These are phyloP conservation scores for Gloeophyllum trabeum DNA, from an alignment of 768 basidiomycete genomes.

Conservation along the genomic window DNA sequence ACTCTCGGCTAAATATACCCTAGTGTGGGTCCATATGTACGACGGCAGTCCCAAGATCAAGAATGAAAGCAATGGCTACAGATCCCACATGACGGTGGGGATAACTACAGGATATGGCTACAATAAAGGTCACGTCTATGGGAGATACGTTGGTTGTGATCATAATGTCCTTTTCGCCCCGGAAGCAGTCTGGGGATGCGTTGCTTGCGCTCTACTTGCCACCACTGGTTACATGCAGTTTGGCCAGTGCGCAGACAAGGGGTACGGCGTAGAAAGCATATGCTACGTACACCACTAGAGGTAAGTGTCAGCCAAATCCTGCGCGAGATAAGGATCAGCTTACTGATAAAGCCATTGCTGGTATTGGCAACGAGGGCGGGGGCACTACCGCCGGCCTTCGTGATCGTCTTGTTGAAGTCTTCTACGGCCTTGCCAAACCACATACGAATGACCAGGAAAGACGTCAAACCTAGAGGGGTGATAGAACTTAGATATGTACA, in stretches of 20 bases:
- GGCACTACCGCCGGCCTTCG: slow-evolving; percentile 36
- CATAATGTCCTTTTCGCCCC: too few species aligned
- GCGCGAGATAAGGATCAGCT: slow-evolving; percentile 11
- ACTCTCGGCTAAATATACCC: too few species aligned
- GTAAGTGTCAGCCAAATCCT: slow-evolving; percentile 1
- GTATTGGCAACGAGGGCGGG: slow-evolving; percentile 49
- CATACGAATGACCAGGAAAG: slow-evolving; percentile 66
- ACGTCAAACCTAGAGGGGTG: slow-evolving; percentile 38
- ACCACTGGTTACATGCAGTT: slow-evolving; percentile 46
- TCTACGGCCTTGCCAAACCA: slow-evolving; percentile 73
- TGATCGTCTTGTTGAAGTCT: slow-evolving; percentile 62
- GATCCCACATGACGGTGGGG: too few species aligned
- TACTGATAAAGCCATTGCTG: slow-evolving; percentile 72
- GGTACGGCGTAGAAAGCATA: slow-evolving; percentile 68
- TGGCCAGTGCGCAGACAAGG: slow-evolving; percentile 55
- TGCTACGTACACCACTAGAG: slow-evolving; percentile 66
- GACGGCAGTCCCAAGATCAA: too few species aligned
- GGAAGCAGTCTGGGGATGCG: too few species aligned
- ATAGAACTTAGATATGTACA: not conserved
- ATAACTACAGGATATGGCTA: too few species aligned
- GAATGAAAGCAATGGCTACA: too few species aligned
- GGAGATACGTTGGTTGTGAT: too few species aligned
- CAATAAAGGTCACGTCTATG: too few species aligned
- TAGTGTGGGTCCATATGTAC: too few species aligned
- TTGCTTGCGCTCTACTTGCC: slow-evolving; percentile 27